Evolutionary conservation across 2,329 filamentous ascomycete species (phyloP).

Genomic region (Aspergillus quadricinctus): DNA sequence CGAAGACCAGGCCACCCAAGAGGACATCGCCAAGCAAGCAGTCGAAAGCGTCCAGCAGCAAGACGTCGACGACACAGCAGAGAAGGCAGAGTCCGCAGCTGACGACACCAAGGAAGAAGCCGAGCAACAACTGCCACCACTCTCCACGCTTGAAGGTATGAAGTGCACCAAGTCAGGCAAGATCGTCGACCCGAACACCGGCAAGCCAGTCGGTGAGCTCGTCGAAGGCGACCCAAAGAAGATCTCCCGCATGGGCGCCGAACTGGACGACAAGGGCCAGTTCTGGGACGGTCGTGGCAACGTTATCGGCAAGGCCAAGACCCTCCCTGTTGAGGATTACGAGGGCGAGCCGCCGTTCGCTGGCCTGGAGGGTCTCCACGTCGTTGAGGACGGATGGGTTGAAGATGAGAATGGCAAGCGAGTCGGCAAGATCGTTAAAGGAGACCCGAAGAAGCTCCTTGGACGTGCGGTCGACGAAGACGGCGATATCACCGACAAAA

Average conservation of each 20-base stretch:
- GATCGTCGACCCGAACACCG: slow-evolving; percentile 37
- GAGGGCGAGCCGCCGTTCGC: slow-evolving; percentile 42
- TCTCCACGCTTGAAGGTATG: slow-evolving; percentile 37
- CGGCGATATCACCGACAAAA: slow-evolving; percentile 59
- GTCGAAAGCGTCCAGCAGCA: not conserved
- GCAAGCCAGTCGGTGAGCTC: slow-evolving; percentile 54
- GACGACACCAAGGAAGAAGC: slow-evolving; percentile 41
- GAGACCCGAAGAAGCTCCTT: slow-evolving; percentile 56
- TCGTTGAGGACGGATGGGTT: slow-evolving; percentile 46
- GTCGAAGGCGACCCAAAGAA: slow-evolving; percentile 62
- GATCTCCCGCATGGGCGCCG: slow-evolving; percentile 39
- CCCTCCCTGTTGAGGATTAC: slow-evolving; percentile 35
- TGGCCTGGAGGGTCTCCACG: slow-evolving; percentile 44
- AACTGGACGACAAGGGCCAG: slow-evolving; percentile 57
- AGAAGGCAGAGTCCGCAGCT: slow-evolving; percentile 21
- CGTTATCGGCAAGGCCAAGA: slow-evolving; percentile 57
- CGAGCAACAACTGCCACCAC: slow-evolving; percentile 31
- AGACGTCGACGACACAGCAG: slow-evolving; percentile 30
- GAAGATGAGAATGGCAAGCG: slow-evolving; percentile 46
- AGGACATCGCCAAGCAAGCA: not conserved
- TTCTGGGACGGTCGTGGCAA: slow-evolving; percentile 62
- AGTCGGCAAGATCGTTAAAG: slow-evolving; percentile 52
- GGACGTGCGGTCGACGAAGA: slow-evolving; percentile 59
- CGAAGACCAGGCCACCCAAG: not conserved
- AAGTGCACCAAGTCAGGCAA: slow-evolving; percentile 43